Conservation (phyloP, 2,329 filamentous ascomycete genomes). For the Fusarium sp. region DNA sequence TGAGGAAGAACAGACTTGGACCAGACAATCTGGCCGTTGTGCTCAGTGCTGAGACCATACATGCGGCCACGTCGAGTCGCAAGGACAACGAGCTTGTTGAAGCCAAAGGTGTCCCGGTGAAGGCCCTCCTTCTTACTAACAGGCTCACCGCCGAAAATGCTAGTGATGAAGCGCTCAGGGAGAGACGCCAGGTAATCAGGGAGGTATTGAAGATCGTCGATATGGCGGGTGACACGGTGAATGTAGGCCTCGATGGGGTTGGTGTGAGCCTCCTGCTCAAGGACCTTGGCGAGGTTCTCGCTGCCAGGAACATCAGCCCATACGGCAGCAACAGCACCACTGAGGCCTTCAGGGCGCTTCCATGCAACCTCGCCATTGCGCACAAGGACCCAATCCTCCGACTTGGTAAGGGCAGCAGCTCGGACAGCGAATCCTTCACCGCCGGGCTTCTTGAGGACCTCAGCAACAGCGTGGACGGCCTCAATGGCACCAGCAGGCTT, state of each 20-base stretch:
- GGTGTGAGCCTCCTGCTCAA: slow-evolving; percentile 88
- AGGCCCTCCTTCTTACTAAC: slow-evolving; percentile 59
- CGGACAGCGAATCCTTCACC: slow-evolving; percentile 79
- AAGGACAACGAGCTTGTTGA: slow-evolving; percentile 85
- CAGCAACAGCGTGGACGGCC: slow-evolving; percentile 78
- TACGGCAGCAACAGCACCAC: slow-evolving; percentile 80
- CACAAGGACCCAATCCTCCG: slow-evolving; percentile 83
- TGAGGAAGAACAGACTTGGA: slow-evolving; percentile 72
- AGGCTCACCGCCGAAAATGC: slow-evolving; percentile 69
- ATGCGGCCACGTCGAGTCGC: slow-evolving; percentile 84
- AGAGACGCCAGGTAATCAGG: slow-evolving; percentile 79
- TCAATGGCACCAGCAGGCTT: slow-evolving; percentile 57
- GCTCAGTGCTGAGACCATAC: slow-evolving; percentile 82
- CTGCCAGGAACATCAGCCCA: slow-evolving; percentile 83
- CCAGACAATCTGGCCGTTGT: slow-evolving; percentile 82
- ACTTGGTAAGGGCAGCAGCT: slow-evolving; percentile 75
- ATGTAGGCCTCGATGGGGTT: slow-evolving; percentile 85
- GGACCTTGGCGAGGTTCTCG: slow-evolving; percentile 80
- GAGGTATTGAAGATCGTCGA: slow-evolving; percentile 80
- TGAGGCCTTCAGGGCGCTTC: slow-evolving; percentile 84
- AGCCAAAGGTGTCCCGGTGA: slow-evolving; percentile 83
- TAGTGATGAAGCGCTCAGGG: slow-evolving; percentile 75
- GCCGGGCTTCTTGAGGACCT: slow-evolving; percentile 79
- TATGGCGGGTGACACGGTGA: slow-evolving; percentile 85
- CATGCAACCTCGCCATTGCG: slow-evolving; percentile 85